Percentiles rank a stretch among this genome's conserved stretches.
These are phyloP conservation scores for Penicillium desertorum DNA, from an alignment of 495 filamentous ascomycete species.

Conservation along the genomic window DNA sequence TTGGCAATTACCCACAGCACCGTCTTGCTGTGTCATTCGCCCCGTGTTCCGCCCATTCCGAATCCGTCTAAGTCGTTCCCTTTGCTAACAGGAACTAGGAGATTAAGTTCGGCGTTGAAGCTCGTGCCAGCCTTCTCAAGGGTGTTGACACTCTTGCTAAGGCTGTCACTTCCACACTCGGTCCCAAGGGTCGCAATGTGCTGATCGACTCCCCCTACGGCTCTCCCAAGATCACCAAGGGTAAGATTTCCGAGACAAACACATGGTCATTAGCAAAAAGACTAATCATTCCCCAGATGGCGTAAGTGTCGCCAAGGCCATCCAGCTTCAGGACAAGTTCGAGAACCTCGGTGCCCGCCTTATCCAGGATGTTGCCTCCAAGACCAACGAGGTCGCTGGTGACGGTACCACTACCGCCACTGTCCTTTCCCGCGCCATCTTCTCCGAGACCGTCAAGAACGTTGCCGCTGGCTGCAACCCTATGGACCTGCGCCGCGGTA, in stretches of 20 bases:
- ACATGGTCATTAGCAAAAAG: neutral
- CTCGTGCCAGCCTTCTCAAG: slow-evolving; percentile 78
- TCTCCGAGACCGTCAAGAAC: slow-evolving; percentile 99
- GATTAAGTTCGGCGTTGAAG: slow-evolving; percentile 97
- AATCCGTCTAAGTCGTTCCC: slow-evolving; percentile 11
- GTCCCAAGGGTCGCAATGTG: slow-evolving; percentile 97
- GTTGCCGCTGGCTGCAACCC: slow-evolving; percentile 99
- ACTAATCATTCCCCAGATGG: slow-evolving; percentile 55
- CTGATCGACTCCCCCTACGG: slow-evolving; percentile 97
- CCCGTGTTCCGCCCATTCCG: slow-evolving; percentile 24
- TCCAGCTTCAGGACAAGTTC: slow-evolving; percentile 96
- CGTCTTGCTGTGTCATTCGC: slow-evolving; percentile 1
- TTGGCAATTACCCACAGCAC: slow-evolving; percentile 1
- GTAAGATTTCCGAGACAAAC: slow-evolving; percentile 46
- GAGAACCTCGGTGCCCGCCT: slow-evolving; percentile 97
- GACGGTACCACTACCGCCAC: slow-evolving; percentile 98
- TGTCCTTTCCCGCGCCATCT: slow-evolving; percentile 95
- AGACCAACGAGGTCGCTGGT: slow-evolving; percentile 98
- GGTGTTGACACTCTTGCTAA: slow-evolving; percentile 97
- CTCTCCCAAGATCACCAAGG: slow-evolving; percentile 99
- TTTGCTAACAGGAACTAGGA: slow-evolving; percentile 60
- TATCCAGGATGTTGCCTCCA: slow-evolving; percentile 95
- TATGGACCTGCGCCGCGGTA: slow-evolving; percentile 96
- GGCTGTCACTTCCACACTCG: slow-evolving; percentile 93
- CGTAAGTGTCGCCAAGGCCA: slow-evolving; percentile 90